These are phyloP conservation scores for Starmerella lactis-condensi DNA, from an alignment of 805 yeast species.

Conservation along the genomic window DNA sequence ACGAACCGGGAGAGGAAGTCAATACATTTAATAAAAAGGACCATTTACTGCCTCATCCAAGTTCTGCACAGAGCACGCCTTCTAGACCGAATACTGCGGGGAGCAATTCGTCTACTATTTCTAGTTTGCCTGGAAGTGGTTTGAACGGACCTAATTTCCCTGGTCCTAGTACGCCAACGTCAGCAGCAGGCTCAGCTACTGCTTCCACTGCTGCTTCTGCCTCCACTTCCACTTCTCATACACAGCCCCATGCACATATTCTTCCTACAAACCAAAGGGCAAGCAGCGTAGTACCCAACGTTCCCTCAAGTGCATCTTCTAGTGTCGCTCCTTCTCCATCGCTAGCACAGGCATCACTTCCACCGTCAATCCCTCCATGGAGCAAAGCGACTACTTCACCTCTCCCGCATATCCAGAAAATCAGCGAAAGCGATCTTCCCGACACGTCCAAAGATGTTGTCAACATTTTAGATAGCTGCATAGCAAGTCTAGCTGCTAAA, in stretches of 20 bases:
- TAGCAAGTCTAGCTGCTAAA: constrained; percentile 7
- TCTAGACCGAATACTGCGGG: constrained; percentile 1
- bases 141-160: too few species aligned
- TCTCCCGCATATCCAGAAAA: constrained; percentile 7
- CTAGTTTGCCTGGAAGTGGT: background rate
- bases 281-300: constrained; percentile 1
- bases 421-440: constrained; percentile 3
- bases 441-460: constrained; percentile 2
- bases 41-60: constrained; percentile 1
- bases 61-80: background rate
- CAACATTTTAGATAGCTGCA: constrained; percentile 1
- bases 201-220: constrained; percentile 2
- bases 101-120: background rate
- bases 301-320: too few species aligned
- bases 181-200: too few species aligned
- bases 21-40: constrained; percentile 53
- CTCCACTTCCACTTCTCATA: background rate
- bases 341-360: constrained; percentile 8
- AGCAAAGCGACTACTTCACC: constrained; percentile 10
- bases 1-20: constrained; percentile 99
- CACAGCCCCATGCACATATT: background rate
- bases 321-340: too few species aligned
- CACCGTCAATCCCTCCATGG: constrained; percentile 14
- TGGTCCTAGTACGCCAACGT: too few species aligned
- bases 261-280: background rate